A percentile compares a stretch with the other conserved stretches of the same genome.
Conservation (phyloP, 2,329 filamentous ascomycete species). For the Pyrenophora teres region DNA sequence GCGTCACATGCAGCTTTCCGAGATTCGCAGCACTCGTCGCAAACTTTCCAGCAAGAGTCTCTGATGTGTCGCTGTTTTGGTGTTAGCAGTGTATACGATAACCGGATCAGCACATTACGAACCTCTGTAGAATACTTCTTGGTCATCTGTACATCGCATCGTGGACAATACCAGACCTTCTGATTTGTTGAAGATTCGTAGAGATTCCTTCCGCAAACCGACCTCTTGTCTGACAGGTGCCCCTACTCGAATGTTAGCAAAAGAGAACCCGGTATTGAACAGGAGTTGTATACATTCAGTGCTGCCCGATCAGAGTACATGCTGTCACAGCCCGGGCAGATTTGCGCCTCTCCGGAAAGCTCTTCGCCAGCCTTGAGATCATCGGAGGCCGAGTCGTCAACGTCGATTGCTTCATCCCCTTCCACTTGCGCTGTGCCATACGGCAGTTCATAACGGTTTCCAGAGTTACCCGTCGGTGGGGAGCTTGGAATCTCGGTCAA, state of each 20-base stretch:
- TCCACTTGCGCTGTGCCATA: not conserved
- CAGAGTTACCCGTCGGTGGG: not conserved
- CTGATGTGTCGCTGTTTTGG: conserved; percentile 4
- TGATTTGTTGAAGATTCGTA: not conserved
- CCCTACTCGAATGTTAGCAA: conserved; percentile 3
- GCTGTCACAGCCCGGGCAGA: conserved; percentile 8
- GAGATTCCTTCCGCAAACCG: conserved; percentile 1
- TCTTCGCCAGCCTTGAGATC: not conserved
- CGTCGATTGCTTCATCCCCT: not conserved
- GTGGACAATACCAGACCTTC: conserved; percentile 10
- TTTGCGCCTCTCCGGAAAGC: not conserved
- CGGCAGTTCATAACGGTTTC: not conserved
- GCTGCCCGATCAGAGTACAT: not conserved
- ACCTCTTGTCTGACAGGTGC: conserved; percentile 3
- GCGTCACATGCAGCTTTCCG: conserved; percentile 12
- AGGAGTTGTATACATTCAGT: conserved; percentile 1
- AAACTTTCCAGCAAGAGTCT: conserved; percentile 19
- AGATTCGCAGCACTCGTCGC: conserved; percentile 20
- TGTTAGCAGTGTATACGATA: conserved; percentile 1
- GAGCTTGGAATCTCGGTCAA: not conserved
- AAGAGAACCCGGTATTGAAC: not conserved
- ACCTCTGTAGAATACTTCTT: conserved; percentile 9
- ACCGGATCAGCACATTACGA: not conserved
- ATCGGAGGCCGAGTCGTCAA: not conserved
- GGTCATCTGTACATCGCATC: conserved; percentile 6